Evolutionary conservation across 805 yeast species (phyloP), one percentile per base, ranked within the genome.

Genomic region (Myxozyma geophila): DNA sequence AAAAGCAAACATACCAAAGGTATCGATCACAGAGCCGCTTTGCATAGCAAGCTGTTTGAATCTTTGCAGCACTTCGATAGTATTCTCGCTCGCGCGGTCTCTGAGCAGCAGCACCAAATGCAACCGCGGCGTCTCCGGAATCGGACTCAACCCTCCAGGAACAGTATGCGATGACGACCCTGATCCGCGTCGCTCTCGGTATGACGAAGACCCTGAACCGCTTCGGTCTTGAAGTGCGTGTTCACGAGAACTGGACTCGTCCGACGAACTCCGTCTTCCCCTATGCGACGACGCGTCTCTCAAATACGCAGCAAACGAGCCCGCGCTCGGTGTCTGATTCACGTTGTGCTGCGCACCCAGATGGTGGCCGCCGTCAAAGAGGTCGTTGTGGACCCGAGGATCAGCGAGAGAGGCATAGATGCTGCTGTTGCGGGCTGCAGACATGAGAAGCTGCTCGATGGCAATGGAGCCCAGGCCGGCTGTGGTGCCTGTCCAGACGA

Each of bases 401-500:
- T 53, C 21, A 13, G 8, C 21, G 12, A 53, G 36, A 15, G 43
- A 13, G 13, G 21, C 21, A 23, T 23, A 46, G 17, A 55, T 10
- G 21, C 41, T 36, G 43, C 35, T 21, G 54, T n/a, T 48, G 28
- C 21, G 53, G 13, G 52, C 57, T 12, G 64, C 54, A 5, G 60
- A 52, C 8, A 56, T 17, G n/a, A 65, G 56, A 7, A 62, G 52
- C 50, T 59, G 62, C 55, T 61, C 68, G 35, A 65, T 50, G 7
- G 66, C 66, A n/a, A 58, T 39, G 15, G 37, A 55, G 10, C 57
- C 40, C 49, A 62, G 53, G 8, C 68, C 68, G 7, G 68, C 53
- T 7, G 68, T 58, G 5, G 68, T 48, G 51, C 68, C 68, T 4
- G 68, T 65, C 62, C 64, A 66, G 17, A 66, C 62, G 21, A 66